Percentiles rank a stretch among this genome's conserved stretches.
These are phyloP conservation scores for Cornus suecica DNA, from an alignment of 148 eudicot genomes.

Conservation along the genomic window DNA sequence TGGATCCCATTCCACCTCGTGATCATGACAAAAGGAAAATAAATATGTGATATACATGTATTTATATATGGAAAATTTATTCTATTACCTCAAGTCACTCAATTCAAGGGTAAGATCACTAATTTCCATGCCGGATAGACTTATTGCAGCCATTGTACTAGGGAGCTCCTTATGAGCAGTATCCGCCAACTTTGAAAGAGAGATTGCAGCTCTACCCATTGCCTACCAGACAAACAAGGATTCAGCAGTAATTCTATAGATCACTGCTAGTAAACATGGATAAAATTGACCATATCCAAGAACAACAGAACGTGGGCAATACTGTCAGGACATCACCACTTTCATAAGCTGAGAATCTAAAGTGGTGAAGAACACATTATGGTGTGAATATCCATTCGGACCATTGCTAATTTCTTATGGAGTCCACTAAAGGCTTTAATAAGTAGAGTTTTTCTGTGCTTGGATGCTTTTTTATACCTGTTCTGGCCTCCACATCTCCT, in stretches of 20 bases:
- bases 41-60: neutral
- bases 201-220: slow-evolving; percentile 71
- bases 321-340: neutral
- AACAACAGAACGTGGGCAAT: neutral
- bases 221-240: slow-evolving; percentile 48
- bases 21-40: no score
- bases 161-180: slow-evolving; percentile 87
- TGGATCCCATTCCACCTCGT: no score
- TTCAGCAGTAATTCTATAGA: neutral
- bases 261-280: neutral
- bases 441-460: no score
- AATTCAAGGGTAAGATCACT: slow-evolving; percentile 90
- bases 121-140: slow-evolving; percentile 91
- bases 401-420: no score
- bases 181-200: slow-evolving; percentile 83
- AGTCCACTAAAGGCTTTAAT: no score
- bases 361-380: no score
- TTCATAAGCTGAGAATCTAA: neutral
- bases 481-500: no score
- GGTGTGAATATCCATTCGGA: no score
- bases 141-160: slow-evolving; percentile 86
- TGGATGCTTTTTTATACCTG: no score
- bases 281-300: neutral
- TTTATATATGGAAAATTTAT: neutral
- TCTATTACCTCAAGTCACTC: slow-evolving; percentile 73